Base-by-base conservation (phyloP, 495 filamentous ascomycete species). In the Gamarada debralockiae region DNA sequence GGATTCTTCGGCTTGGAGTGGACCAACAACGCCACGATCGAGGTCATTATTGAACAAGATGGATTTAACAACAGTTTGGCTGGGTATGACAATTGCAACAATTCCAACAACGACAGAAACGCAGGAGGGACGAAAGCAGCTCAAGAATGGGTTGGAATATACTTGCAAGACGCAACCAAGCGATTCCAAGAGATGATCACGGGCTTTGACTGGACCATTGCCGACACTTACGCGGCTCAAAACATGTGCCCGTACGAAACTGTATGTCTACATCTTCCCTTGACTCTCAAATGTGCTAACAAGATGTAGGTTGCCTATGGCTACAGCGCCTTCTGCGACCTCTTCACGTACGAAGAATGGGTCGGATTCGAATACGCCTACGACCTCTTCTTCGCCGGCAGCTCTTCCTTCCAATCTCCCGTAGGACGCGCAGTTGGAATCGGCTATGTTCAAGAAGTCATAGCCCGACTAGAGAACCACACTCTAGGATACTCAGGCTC, bases 391-490 rank as follows among this genome's bases (percentile, higher is more conserved):
- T 89, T 82, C 67, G 76, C 78, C 48, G 80, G 81, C 38, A 68
- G 76, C 53, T 70, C 73, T 42, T 76, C 66, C 52, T 82, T 81
- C 68, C 79, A 87, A 57, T 77, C 80, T 0, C 81, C 88, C 10
- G 85, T 84, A 0, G 89, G 89, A 62, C 72, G 83, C 7, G 84
- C 83, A 10, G 72, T 81, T 21, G 90, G 90, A 0, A 81, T 90
- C 17, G 90, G 89, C 1, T 96, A 81, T 61, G 82, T 83, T 23
- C 91, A 91, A 63, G 90, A 96, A 67, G 73, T 93, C 33, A 72
- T 93, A 31, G 86, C 90, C 8, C 77, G 90, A 14, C 67, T 96
- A 37, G 88, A 86, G 1, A 70, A 73, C 42, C 78, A 82, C 57
- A 62, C 69, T 15, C 75, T 85, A 0, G 83, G 90, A 22, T 70